phyloP scores from a whole-genome alignment of 1,139 yeast species.

The Candida neerlandica region DNA sequence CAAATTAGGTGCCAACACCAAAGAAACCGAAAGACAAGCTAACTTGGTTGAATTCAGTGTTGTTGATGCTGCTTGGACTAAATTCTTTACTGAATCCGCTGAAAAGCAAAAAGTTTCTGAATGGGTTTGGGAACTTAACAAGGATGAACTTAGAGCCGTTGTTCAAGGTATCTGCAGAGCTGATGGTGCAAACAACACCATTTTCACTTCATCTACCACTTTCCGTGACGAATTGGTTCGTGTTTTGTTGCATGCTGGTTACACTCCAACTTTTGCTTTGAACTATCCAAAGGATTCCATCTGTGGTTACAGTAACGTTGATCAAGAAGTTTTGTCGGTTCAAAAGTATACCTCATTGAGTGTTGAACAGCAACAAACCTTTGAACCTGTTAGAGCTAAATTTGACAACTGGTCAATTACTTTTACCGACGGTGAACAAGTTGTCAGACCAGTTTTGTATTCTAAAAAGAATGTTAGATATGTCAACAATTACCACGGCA shows the following conservation, averaged over 20 bases:
- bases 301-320: neutral
- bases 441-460: neutral
- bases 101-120: neutral
- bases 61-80: neutral
- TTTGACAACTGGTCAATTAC: neutral
- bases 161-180: neutral
- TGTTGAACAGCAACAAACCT: neutral
- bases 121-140: neutral
- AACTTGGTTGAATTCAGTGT: neutral
- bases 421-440: neutral
- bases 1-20: neutral
- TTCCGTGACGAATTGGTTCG: constrained; percentile 2
- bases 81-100: neutral
- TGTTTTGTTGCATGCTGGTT: constrained; percentile 3
- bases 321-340: neutral
- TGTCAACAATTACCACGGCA: constrained; percentile 5
- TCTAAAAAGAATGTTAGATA: neutral
- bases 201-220: neutral
- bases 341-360: neutral
- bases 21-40: neutral
- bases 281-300: neutral
- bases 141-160: neutral
- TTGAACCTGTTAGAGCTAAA: neutral
- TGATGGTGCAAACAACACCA: neutral
- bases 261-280: neutral